Conservation (phyloP, 345 rosid species). For the Mallotus nudiflorus region DNA sequence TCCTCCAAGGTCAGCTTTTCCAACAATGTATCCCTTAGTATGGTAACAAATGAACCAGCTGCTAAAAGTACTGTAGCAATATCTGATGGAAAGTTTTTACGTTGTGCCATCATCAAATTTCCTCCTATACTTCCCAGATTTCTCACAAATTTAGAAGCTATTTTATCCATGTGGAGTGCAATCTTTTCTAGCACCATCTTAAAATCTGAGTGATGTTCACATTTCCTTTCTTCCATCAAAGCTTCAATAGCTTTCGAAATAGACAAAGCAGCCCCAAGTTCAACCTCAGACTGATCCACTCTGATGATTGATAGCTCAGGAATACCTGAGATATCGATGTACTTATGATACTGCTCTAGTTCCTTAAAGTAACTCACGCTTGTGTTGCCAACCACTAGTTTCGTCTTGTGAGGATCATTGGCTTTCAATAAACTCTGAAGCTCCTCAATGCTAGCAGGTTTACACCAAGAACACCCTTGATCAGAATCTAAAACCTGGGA, state of each 20-base stretch:
- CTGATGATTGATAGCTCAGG: conserved; percentile 59
- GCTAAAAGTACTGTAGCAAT: conserved; percentile 68
- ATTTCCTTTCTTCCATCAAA: conserved; percentile 40
- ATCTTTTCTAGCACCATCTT: conserved; percentile 44
- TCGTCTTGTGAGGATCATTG: conserved; percentile 22
- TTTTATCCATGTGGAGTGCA: conserved; percentile 72
- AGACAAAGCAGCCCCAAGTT: conserved; percentile 76
- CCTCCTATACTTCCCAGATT: conserved; percentile 83
- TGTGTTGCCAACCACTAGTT: conserved; percentile 78
- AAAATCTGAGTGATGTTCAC: conserved; percentile 19
- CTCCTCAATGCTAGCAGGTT: conserved; percentile 52
- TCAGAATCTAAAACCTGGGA: conserved; percentile 38
- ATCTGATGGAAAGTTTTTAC: conserved; percentile 75
- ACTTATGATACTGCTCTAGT: conserved; percentile 39
- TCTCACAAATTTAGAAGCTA: conserved; percentile 53
- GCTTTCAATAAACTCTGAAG: conserved; percentile 44
- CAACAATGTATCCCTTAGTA: conserved; percentile 45
- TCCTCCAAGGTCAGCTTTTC: conserved; percentile 50
- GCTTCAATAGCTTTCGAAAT: conserved; percentile 67
- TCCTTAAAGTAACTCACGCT: conserved; percentile 75
- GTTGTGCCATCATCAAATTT: conserved; percentile 82
- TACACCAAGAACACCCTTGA: conserved; percentile 47
- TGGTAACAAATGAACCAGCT: too few species aligned
- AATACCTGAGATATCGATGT: conserved; percentile 60
- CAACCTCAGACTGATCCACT: conserved; percentile 49